These are phyloP conservation scores for Apiospora rasikravindrae DNA, from an alignment of 2,329 filamentous ascomycete species.

Conservation along the genomic window DNA sequence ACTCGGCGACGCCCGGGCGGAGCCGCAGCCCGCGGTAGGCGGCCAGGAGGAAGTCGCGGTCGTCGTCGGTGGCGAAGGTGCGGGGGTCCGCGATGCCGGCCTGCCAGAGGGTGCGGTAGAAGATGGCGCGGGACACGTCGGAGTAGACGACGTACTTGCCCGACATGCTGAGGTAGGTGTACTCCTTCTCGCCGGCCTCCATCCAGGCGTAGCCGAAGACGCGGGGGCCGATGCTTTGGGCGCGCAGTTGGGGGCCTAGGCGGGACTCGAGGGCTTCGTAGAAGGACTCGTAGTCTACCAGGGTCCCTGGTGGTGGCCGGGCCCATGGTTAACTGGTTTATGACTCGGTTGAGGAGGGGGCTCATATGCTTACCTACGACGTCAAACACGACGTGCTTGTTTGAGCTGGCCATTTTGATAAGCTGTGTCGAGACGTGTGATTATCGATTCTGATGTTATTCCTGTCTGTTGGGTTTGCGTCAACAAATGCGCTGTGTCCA, in stretches of 20 bases:
- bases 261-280: constrained; percentile 46
- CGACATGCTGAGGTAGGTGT: constrained; percentile 53
- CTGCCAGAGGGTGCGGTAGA: constrained; percentile 53
- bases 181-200: constrained; percentile 53
- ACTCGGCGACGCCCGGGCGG: constrained; percentile 47
- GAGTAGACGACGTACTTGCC: constrained; percentile 49
- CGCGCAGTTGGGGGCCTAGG: constrained; percentile 47
- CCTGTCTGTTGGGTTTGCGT: too few relatives aligned
- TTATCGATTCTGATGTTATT: neutral
- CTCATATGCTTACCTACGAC: constrained; percentile 47
- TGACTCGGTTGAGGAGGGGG: neutral
- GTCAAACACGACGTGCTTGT: constrained; percentile 55
- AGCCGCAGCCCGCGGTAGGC: constrained; percentile 44
- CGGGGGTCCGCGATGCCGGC: constrained; percentile 50
- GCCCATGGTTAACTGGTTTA: neutral
- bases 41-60: constrained; percentile 45
- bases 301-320: constrained; percentile 39
- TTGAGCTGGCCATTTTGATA: neutral
- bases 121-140: constrained; percentile 48
- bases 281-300: constrained; percentile 51
- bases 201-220: constrained; percentile 54
- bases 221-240: constrained; percentile 44
- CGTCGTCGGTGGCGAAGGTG: constrained; percentile 47
- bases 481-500: too few relatives aligned
- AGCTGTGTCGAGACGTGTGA: neutral